A percentile compares a stretch with the other conserved stretches of the same genome.
Evolutionary conservation across 75 land plant species (phyloP).

Genomic region (Sequoia sempervirens): DNA sequence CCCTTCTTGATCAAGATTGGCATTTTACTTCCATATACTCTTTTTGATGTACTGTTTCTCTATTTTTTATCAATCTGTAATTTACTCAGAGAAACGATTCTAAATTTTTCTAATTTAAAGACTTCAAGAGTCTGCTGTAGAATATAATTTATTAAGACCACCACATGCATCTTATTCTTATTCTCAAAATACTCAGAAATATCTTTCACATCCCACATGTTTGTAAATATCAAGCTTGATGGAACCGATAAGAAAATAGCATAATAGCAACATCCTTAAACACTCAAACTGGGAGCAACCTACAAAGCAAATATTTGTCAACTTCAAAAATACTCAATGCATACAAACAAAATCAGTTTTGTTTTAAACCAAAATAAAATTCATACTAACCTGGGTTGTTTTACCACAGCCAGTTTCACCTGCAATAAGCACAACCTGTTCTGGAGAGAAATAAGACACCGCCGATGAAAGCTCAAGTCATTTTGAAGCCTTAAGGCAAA

Average conservation of each 20-base stretch:
- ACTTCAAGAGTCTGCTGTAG: background rate
- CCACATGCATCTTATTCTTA: background rate
- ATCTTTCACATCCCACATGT: background rate
- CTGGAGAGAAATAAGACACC: constrained; percentile 4
- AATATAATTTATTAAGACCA: background rate
- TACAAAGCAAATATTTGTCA: background rate
- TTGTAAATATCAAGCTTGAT: background rate
- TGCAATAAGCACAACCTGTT: constrained; percentile 85
- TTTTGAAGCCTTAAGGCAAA: background rate
- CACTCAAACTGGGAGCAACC: background rate
- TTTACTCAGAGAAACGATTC: background rate
- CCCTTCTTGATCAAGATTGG: background rate
- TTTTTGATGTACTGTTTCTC: background rate
- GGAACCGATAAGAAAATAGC: background rate
- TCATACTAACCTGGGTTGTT: constrained; percentile 78
- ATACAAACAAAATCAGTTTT: background rate
- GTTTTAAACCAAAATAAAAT: background rate
- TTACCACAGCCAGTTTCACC: constrained; percentile 99
- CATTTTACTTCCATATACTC: background rate
- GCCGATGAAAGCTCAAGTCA: constrained; percentile 1
- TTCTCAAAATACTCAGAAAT: background rate
- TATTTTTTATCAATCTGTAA: too few species aligned
- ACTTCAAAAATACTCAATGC: background rate
- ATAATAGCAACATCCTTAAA: background rate
- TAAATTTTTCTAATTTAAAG: background rate